A percentile compares a stretch with the other conserved stretches of the same genome.
Conservation (phyloP, 2,329 filamentous ascomycete species). For the Phymatotrichopsis omnivora region DNA sequence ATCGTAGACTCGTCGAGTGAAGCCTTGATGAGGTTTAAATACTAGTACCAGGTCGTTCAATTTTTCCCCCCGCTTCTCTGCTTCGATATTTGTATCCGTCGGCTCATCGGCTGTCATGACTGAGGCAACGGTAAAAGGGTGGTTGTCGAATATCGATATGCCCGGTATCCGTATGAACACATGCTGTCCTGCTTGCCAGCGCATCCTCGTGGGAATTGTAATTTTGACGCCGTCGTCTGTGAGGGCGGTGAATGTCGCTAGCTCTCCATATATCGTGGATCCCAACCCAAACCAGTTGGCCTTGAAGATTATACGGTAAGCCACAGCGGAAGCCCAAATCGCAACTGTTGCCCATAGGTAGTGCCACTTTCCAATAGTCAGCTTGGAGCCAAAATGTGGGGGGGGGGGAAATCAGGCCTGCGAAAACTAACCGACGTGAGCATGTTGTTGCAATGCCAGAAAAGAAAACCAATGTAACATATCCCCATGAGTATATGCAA, state of each 20-base stretch:
- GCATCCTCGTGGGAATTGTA: constrained; percentile 85
- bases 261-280: constrained; percentile 76
- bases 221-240: constrained; percentile 92
- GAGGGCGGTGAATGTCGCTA: constrained; percentile 79
- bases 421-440: constrained; percentile 55
- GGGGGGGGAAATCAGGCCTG: too few species aligned
- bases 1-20: constrained; percentile 75
- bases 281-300: constrained; percentile 81
- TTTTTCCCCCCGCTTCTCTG: constrained; percentile 36
- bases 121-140: constrained; percentile 90
- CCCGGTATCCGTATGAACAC: constrained; percentile 91
- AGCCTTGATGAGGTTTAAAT: constrained; percentile 83
- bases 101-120: constrained; percentile 19
- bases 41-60: constrained; percentile 85
- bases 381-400: neutral
- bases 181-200: constrained; percentile 88
- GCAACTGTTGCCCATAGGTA: constrained; percentile 74
- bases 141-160: constrained; percentile 81
- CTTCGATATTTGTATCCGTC: too few species aligned
- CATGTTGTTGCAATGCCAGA: constrained; percentile 95
- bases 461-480: constrained; percentile 70
- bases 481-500: constrained; percentile 75
- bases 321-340: constrained; percentile 68
- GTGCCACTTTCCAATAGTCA: constrained; percentile 46
- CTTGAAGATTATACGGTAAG: constrained; percentile 60